A percentile compares a stretch with the other conserved stretches of the same genome.
Conservation (phyloP, 2,329 filamentous ascomycete species). For the Exophiala viscosa region DNA sequence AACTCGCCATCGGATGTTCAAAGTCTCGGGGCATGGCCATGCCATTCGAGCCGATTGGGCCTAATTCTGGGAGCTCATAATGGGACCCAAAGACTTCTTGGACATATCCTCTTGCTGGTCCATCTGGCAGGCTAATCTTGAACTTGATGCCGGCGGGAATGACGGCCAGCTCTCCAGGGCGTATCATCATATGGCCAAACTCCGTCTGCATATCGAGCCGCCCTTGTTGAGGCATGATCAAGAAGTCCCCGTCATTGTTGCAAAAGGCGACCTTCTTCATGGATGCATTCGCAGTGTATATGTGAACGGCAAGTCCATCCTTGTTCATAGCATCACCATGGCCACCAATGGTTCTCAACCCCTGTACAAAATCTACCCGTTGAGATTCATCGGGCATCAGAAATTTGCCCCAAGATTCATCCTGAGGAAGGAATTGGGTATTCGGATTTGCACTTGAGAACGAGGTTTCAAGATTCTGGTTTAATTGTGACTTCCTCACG, state of each 20-base stretch:
- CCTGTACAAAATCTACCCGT: constrained; percentile 53
- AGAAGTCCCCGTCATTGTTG: constrained; percentile 62
- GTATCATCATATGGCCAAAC: constrained; percentile 61
- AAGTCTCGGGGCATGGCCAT: constrained; percentile 65
- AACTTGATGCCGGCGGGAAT: constrained; percentile 64
- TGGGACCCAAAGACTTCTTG: constrained; percentile 63
- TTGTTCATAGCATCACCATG: constrained; percentile 57
- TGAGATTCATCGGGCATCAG: constrained; percentile 48
- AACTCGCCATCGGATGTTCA: constrained; percentile 56
- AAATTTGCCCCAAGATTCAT: constrained; percentile 57
- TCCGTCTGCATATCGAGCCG: constrained; percentile 65
- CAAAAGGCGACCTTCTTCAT: constrained; percentile 57
- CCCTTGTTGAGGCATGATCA: constrained; percentile 64
- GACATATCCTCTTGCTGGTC: constrained; percentile 62
- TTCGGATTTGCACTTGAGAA: constrained; percentile 47
- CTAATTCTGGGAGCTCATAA: constrained; percentile 63
- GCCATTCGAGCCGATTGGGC: constrained; percentile 63
- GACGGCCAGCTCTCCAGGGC: constrained; percentile 63
- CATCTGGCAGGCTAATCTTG: constrained; percentile 53
- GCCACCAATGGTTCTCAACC: constrained; percentile 54
- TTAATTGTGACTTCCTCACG: background rate
- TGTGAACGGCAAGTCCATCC: constrained; percentile 53
- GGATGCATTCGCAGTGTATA: constrained; percentile 54
- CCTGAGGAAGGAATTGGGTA: constrained; percentile 54
- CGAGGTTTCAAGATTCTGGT: constrained; percentile 28